Conservation (phyloP, 2,329 filamentous ascomycete species). For the Fusarium euwallaceae region DNA sequence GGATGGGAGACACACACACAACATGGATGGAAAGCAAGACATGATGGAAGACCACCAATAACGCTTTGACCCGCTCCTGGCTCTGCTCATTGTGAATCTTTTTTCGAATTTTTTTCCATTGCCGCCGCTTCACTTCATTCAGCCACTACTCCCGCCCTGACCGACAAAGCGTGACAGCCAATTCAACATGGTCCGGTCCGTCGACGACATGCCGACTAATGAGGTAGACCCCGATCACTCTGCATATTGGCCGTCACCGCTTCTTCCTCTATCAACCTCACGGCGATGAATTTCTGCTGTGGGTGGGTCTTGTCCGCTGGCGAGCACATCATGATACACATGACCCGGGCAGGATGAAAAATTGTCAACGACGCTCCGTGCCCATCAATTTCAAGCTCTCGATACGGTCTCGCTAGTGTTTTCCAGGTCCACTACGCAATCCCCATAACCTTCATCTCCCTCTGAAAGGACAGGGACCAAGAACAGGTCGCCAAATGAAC, state of each 20-base stretch:
- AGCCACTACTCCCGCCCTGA: constrained; percentile 30
- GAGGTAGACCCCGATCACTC: constrained; percentile 17
- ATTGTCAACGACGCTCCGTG: background rate
- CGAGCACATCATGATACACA: constrained; percentile 13
- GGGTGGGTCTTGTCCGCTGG: constrained; percentile 19
- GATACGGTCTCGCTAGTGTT: constrained; percentile 5
- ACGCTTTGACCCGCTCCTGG: constrained; percentile 29
- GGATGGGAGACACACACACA: background rate
- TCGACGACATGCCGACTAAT: constrained; percentile 28
- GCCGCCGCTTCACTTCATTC: constrained; percentile 14
- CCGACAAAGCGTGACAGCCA: constrained; percentile 35
- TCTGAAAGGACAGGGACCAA: constrained; percentile 8
- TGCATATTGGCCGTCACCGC: constrained; percentile 36
- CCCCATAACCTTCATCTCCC: constrained; percentile 10
- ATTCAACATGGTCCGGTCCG: constrained; percentile 8
- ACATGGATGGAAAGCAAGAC: background rate
- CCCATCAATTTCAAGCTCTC: background rate
- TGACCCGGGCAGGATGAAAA: background rate
- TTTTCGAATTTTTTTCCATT: constrained; percentile 2
- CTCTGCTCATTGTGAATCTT: constrained; percentile 3
- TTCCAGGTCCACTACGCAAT: constrained; percentile 4
- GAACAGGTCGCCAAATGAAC: constrained; percentile 1
- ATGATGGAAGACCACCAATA: constrained; percentile 2
- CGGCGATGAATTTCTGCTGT: constrained; percentile 26
- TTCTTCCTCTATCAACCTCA: constrained; percentile 26